Percentiles rank a stretch among this genome's conserved stretches.
These are phyloP conservation scores for Tolypocladium amazonense DNA, from an alignment of 2,329 filamentous ascomycete genomes.

Conservation along the genomic window DNA sequence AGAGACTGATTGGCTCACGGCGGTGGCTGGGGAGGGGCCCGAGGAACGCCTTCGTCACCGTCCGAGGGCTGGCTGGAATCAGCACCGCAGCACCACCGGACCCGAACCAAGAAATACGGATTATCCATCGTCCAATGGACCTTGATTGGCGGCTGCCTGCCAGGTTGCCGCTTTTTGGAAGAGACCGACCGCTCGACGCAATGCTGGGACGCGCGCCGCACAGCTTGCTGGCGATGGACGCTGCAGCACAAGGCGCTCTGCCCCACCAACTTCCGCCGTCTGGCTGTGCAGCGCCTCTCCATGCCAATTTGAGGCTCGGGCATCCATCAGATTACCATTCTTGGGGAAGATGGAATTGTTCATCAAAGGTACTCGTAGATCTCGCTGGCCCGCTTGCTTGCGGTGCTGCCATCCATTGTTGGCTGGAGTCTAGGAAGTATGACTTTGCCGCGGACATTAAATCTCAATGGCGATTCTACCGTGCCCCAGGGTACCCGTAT, in stretches of 20 bases:
- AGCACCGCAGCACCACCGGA: neutral
- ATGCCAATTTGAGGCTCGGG: neutral
- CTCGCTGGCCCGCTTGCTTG: neutral
- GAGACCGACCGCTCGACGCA: neutral
- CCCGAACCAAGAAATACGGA: neutral
- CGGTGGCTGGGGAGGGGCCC: conserved; percentile 15
- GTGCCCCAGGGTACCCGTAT: neutral
- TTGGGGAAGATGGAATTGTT: neutral
- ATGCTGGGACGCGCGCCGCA: neutral
- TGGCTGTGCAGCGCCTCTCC: neutral
- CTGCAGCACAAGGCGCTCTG: neutral
- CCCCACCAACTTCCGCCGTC: neutral
- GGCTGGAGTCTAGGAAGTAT: neutral
- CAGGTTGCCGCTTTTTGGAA: neutral
- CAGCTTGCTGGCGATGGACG: neutral
- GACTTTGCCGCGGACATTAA: neutral
- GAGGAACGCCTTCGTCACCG: conserved; percentile 4
- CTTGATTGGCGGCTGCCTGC: neutral
- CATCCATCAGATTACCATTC: neutral
- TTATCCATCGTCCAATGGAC: too few relatives aligned
- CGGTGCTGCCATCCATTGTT: neutral
- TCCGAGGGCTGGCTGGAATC: neutral
- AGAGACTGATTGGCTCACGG: conserved; percentile 23
- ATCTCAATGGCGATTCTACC: neutral
- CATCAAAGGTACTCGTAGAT: too few relatives aligned